phyloP scores from a whole-genome alignment of 305 asterid species.

The Rubia balearica region DNA sequence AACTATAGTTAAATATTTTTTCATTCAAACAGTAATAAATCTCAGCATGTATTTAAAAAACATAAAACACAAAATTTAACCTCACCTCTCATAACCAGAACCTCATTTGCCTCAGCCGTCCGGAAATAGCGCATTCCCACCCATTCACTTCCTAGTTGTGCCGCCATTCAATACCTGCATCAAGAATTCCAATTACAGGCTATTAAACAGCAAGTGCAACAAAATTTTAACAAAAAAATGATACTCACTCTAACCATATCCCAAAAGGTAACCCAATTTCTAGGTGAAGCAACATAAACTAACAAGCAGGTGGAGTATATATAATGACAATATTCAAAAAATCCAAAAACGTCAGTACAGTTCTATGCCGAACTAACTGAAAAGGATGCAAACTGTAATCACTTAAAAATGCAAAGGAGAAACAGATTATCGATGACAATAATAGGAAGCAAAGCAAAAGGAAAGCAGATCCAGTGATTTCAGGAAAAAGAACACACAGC shows the following conservation, averaged over 20 bases:
- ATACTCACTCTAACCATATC: not conserved
- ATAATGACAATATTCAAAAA: not conserved
- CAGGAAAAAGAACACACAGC: not conserved
- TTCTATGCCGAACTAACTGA: not conserved
- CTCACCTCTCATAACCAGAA: no score
- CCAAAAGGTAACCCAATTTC: not conserved
- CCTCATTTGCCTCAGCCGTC: constrained; percentile 6
- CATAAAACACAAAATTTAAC: no score
- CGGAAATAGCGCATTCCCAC: constrained; percentile 76
- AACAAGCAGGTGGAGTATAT: not conserved
- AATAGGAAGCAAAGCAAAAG: no score
- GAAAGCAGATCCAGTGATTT: not conserved
- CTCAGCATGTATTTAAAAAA: no score
- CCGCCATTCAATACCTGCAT: constrained; percentile 54
- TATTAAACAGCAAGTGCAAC: not conserved
- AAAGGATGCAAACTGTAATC: not conserved
- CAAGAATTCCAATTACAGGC: constrained; percentile 5
- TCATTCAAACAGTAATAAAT: no score
- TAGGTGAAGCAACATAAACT: not conserved
- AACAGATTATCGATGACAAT: not conserved
- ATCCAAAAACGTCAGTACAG: no score
- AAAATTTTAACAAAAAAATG: not conserved
- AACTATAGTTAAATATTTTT: no score
- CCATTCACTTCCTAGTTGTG: constrained; percentile 70
- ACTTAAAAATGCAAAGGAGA: no score